A percentile compares a stretch with the other conserved stretches of the same genome.
phyloP scores from a whole-genome alignment of 2,329 filamentous ascomycete species.

The Aspergillus ochraceus region DNA sequence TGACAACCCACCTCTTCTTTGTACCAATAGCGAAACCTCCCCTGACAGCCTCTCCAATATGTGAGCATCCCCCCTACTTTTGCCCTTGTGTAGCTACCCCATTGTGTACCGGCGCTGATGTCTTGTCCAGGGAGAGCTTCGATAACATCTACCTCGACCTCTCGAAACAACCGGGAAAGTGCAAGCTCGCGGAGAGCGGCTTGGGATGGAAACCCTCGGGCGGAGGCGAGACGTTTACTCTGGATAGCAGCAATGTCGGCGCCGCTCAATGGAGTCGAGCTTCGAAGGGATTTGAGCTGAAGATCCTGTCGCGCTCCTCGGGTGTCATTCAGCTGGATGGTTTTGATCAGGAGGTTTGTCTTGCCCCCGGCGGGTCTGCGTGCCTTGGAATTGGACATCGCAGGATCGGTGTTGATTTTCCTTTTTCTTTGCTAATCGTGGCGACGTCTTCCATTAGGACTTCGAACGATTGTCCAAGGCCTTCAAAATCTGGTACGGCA shows the following conservation, averaged over 20 bases:
- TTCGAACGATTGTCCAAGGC: conserved; percentile 86
- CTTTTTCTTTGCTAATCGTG: not conserved
- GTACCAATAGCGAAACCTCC: not conserved
- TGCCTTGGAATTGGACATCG: not conserved
- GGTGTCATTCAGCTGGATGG: conserved; percentile 92
- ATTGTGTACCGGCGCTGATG: conserved; percentile 10
- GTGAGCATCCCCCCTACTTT: conserved; percentile 23
- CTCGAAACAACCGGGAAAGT: conserved; percentile 88
- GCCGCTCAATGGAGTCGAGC: conserved; percentile 94
- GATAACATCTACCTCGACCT: conserved; percentile 96
- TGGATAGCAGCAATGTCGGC: conserved; percentile 81
- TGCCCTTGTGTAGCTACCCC: not conserved
- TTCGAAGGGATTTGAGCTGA: conserved; percentile 88
- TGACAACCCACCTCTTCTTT: not conserved
- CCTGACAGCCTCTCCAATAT: conserved; percentile 33
- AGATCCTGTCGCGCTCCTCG: conserved; percentile 80
- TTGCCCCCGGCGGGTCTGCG: not conserved
- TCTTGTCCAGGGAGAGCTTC: conserved; percentile 73
- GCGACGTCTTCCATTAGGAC: conserved; percentile 57
- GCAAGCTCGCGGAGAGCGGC: conserved; percentile 89
- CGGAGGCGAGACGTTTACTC: conserved; percentile 88
- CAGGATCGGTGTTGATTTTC: not conserved
- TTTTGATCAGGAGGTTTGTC: conserved; percentile 75
- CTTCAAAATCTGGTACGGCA: conserved; percentile 98
- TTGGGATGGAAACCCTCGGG: conserved; percentile 91